Base-by-base conservation (phyloP, 768 basidiomycete genomes). In the Podaxis sp. region DNA sequence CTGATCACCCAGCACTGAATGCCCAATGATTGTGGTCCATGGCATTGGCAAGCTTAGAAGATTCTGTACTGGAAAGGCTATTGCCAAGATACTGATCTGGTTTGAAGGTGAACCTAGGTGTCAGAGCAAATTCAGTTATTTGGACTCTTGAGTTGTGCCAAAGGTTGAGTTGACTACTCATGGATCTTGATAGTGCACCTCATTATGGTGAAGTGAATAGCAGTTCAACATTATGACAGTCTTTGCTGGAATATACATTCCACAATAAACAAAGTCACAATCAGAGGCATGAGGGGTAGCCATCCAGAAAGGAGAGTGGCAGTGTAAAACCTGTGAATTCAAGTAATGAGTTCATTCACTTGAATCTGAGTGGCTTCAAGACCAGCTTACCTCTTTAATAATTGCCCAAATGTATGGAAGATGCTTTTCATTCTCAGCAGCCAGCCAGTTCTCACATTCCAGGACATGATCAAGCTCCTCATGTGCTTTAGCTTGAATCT, bases 11-110 rank as follows among this genome's bases (percentile, higher is more conserved):
- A 0, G 73, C 79, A 4, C 81, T 80, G 62, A 80, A 82, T 60
- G 75, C 73, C 81, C 81, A 82, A 61, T 82, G 79, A 66, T 82
- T 80, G 30, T 80, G 76, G 55, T 82, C 71, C 65, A 72, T 73
- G 12, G 77, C 71, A 58, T 82, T 71, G 0, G 74, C 58, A 17
- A 77, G 68, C 38, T 80, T 79, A 12, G 79, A 76, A 4, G 79
- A 80, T 60, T 82, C 80, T 1, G 75, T 71, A 38, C 72, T 74
- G 30, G 67, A 67, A 22, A 71, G 68, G 1, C 57, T 61, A 63
- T 82, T 78, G 15, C 70, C 70, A 26, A 82, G 57, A 66, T 78
- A 82, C 6, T 80, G 73, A 20, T 82, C 79, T 15, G 81, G 80
- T 64, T 78, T 36, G 38, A 68, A 40, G 54, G 77, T 74, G 50